Evolutionary conservation across 352 stramenopile species (phyloP).

Genomic region (Phytophthora sojae): DNA sequence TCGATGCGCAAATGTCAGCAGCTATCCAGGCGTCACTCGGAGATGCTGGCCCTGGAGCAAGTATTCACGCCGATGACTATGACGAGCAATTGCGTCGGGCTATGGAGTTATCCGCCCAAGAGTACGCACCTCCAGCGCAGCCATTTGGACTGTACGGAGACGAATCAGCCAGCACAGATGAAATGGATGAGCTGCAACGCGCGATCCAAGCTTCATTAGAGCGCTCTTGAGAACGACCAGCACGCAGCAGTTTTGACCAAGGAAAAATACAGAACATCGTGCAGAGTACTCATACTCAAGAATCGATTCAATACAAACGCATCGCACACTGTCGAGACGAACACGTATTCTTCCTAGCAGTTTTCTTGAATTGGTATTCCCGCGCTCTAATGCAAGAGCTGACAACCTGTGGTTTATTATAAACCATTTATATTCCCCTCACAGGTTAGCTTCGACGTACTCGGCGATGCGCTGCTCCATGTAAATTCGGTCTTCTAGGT

Average conservation of each 20-base stretch:
- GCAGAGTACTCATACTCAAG: slow-evolving; percentile 23
- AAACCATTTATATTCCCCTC: slow-evolving; percentile 37
- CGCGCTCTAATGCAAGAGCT: slow-evolving; percentile 3
- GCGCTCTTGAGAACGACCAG: slow-evolving; percentile 40
- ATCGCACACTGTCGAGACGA: slow-evolving; percentile 22
- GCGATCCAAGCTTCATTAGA: slow-evolving; percentile 84
- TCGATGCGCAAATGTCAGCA: slow-evolving; percentile 64
- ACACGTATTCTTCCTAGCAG: slow-evolving; percentile 16
- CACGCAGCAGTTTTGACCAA: slow-evolving; percentile 20
- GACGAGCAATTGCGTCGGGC: slow-evolving; percentile 71
- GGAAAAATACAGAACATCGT: slow-evolving; percentile 1
- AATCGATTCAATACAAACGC: slow-evolving; percentile 32
- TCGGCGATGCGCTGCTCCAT: slow-evolving; percentile 95
- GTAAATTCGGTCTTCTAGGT: slow-evolving; percentile 94
- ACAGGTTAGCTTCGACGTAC: slow-evolving; percentile 85
- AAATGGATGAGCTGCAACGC: slow-evolving; percentile 80
- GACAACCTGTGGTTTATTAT: slow-evolving; percentile 15
- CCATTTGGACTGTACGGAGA: slow-evolving; percentile 26
- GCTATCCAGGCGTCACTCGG: slow-evolving; percentile 76
- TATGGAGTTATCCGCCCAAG: slow-evolving; percentile 69
- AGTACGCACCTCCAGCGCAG: slow-evolving; percentile 44
- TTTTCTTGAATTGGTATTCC: not conserved
- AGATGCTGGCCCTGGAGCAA: slow-evolving; percentile 3
- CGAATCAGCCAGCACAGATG: slow-evolving; percentile 50
- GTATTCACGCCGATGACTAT: slow-evolving; percentile 34